Evolutionary conservation across 1,284 basidiomycete species (phyloP), one percentile per base, ranked within the genome.

Genomic region (Albatrellus sp.): DNA sequence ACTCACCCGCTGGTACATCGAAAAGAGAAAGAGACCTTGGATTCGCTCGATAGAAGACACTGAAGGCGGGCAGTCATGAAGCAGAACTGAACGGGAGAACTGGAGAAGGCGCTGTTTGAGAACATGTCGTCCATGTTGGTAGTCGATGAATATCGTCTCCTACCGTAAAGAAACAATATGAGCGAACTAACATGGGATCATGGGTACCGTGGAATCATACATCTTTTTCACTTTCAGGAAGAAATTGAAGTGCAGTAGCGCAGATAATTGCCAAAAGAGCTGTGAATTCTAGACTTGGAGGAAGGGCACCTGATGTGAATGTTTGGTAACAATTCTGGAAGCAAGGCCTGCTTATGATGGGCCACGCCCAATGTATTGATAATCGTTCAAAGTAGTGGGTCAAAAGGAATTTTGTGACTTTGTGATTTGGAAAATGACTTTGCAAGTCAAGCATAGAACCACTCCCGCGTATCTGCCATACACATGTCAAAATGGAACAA

Each of bases 171-270:
- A 13, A 31, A 37, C 11, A 14, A 34, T 2, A 7, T 24, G 24
- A 24, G 24, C 24, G 24, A 24, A 24, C 24, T 7, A 24, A 24
- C 24, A 7, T 24, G 24, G 7, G 24, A 24, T 24, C 7, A 24
- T 24, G 24, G 24, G 24, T 24, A 7, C 4, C 24, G 24, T 14
- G 12, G 39, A 12, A 2, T 33, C 52, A 24, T 37, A 56, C 55
- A 20, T 53, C 55, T 33, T 56, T 43, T 14, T 49, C 43, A 11
- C 34, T 50, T 43, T 54, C 51, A 2, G 55, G 53, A 14, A 56
- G 43, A 35, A 53, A 56, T 32, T 56, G 55, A 40, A 56, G 45
- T 12, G 55, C 47, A 2, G 43, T 44, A n/a, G 55, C 55, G 39
- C 53, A 54, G 12, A 51, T 47, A 20, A 55, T 53, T 12, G 55